Evolutionary conservation across 2,329 filamentous ascomycete genomes (phyloP).

Genomic region (Cercospora nicotianae): DNA sequence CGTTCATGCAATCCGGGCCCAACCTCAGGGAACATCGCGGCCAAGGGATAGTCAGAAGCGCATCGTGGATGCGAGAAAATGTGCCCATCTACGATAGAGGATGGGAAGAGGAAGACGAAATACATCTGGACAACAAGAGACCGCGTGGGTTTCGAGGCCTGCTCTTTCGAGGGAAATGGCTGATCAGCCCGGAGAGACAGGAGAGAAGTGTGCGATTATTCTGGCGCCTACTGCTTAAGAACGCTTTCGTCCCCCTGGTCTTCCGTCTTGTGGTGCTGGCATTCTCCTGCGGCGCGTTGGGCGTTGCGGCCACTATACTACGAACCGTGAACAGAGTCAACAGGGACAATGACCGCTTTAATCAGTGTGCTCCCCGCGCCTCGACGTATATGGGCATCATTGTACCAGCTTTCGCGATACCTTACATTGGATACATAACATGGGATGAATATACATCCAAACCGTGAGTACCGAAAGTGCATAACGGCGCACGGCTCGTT

Average conservation of each 20-base stretch:
- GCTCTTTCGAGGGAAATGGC: slow-evolving; percentile 41
- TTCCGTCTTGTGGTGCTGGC: slow-evolving; percentile 80
- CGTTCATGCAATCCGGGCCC: slow-evolving; percentile 41
- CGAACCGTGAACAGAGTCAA: slow-evolving; percentile 46
- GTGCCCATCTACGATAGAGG: slow-evolving; percentile 48
- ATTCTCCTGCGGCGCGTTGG: slow-evolving; percentile 80
- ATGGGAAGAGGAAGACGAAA: slow-evolving; percentile 58
- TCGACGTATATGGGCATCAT: slow-evolving; percentile 87
- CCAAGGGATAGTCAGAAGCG: slow-evolving; percentile 41
- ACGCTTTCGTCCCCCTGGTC: slow-evolving; percentile 79
- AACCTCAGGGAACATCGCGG: slow-evolving; percentile 35
- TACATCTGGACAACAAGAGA: slow-evolving; percentile 34
- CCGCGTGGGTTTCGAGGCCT: slow-evolving; percentile 46
- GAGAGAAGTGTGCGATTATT: slow-evolving; percentile 38
- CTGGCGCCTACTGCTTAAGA: slow-evolving; percentile 66
- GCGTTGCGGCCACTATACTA: slow-evolving; percentile 73
- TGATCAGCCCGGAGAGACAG: slow-evolving; percentile 45
- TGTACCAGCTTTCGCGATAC: slow-evolving; percentile 82
- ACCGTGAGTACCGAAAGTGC: slow-evolving; percentile 51
- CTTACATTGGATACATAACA: slow-evolving; percentile 91
- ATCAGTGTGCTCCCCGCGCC: slow-evolving; percentile 46
- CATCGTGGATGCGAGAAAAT: slow-evolving; percentile 52
- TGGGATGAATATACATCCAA: slow-evolving; percentile 96
- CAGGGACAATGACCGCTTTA: slow-evolving; percentile 31
- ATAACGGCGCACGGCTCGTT: neutral